These are phyloP conservation scores for Fusarium gaditjirri DNA, from an alignment of 2,329 filamentous ascomycete genomes.

Conservation along the genomic window DNA sequence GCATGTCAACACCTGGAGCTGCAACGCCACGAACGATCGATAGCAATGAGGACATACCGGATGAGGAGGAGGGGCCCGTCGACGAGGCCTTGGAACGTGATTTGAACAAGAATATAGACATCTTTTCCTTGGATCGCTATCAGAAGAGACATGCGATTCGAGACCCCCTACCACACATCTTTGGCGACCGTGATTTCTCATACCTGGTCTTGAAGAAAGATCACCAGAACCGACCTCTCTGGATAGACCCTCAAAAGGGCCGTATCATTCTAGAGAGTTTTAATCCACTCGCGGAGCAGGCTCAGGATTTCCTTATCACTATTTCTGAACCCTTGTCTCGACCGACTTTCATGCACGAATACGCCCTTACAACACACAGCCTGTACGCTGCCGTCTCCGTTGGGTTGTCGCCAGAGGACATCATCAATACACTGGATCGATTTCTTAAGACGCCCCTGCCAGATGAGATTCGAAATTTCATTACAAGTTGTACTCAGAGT, in stretches of 20 bases:
- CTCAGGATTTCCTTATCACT: slow-evolving; percentile 94
- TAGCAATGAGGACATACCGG: slow-evolving; percentile 60
- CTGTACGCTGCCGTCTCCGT: slow-evolving; percentile 96
- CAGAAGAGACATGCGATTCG: slow-evolving; percentile 57
- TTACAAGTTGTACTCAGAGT: slow-evolving; percentile 81
- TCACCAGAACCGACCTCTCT: slow-evolving; percentile 88
- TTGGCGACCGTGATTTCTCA: slow-evolving; percentile 76
- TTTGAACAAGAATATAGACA: slow-evolving; percentile 68
- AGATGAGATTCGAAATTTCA: slow-evolving; percentile 81
- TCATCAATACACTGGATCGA: slow-evolving; percentile 86
- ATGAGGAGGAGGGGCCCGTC: slow-evolving; percentile 61
- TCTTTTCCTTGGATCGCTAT: slow-evolving; percentile 66
- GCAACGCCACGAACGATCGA: slow-evolving; percentile 68
- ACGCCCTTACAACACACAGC: slow-evolving; percentile 89
- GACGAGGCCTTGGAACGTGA: slow-evolving; percentile 64
- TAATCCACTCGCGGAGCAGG: slow-evolving; percentile 84
- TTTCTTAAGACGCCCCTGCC: slow-evolving; percentile 91
- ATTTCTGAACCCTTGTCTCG: slow-evolving; percentile 93
- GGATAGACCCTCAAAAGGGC: slow-evolving; percentile 89
- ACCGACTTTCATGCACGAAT: slow-evolving; percentile 92
- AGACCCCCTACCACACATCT: slow-evolving; percentile 59
- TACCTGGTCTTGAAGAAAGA: slow-evolving; percentile 86
- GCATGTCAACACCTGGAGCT: slow-evolving; percentile 69
- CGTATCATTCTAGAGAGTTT: slow-evolving; percentile 95
- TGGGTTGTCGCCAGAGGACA: slow-evolving; percentile 88